Evolutionary conservation across 169 alveolate species (phyloP).

Genomic region (Cystoisospora suis): DNA sequence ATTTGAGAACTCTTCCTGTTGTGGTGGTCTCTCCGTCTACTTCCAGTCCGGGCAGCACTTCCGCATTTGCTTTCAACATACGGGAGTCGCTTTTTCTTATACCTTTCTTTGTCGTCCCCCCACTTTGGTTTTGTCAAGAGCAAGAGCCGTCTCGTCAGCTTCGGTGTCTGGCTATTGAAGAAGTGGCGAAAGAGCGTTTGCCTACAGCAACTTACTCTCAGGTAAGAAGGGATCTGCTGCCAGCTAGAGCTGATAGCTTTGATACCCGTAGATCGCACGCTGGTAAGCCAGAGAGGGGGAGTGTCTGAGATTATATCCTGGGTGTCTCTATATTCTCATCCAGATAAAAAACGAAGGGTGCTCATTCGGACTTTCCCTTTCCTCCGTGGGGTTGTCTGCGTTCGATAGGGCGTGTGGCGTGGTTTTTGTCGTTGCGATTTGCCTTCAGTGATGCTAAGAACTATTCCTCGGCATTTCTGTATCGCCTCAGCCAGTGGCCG

Average conservation of each 20-base stretch:
- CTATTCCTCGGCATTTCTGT: neutral
- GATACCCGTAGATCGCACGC: no score
- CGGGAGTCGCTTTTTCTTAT: slow-evolving; percentile 81
- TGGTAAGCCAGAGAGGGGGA: no score
- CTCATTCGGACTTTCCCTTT: no score
- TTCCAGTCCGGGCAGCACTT: slow-evolving; percentile 91
- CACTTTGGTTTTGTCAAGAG: slow-evolving; percentile 91
- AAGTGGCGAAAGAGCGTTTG: slow-evolving; percentile 87
- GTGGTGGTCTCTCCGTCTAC: no score
- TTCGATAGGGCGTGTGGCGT: neutral
- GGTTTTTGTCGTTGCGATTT: neutral
- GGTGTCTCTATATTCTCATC: no score
- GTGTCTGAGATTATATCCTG: no score
- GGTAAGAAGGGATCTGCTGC: slow-evolving; percentile 25
- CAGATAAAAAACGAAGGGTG: no score
- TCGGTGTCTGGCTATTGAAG: slow-evolving; percentile 87
- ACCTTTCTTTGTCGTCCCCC: slow-evolving; percentile 84
- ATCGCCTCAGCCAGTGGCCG: slow-evolving; percentile 22
- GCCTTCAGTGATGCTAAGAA: slow-evolving; percentile 15
- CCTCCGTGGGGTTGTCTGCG: slow-evolving; percentile 22
- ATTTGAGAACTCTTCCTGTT: no score
- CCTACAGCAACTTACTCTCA: slow-evolving; percentile 85
- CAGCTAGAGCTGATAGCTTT: no score
- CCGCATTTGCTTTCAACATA: slow-evolving; percentile 82
- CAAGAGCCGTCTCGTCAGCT: slow-evolving; percentile 83